These are phyloP conservation scores for Trifolium fragiferum DNA, from an alignment of 306 rosid genomes.

Conservation along the genomic window DNA sequence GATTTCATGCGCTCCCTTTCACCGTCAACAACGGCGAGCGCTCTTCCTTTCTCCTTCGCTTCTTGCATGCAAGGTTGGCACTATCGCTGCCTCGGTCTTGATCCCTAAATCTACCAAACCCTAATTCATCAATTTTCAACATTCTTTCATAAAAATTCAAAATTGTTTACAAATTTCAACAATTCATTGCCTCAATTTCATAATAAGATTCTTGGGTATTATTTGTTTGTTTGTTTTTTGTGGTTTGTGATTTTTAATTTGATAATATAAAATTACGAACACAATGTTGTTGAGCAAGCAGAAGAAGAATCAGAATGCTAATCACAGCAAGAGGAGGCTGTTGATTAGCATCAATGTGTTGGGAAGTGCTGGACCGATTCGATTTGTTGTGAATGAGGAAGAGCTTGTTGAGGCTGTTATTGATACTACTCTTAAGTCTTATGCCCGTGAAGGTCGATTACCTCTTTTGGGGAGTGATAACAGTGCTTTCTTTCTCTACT, in stretches of 20 bases:
- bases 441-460: conserved; percentile 92
- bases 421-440: conserved; percentile 77
- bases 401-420: conserved; percentile 74
- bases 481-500: conserved; percentile 68
- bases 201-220: background rate
- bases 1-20: conserved; percentile 85
- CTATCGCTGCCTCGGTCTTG: conserved; percentile 94
- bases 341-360: conserved; percentile 81
- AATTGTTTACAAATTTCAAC: background rate
- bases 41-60: conserved; percentile 71
- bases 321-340: conserved; percentile 59
- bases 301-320: conserved; percentile 67
- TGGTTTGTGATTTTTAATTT: background rate
- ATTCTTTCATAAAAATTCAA: background rate
- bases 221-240: background rate
- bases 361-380: conserved; percentile 94
- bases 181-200: background rate
- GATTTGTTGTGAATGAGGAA: conserved; percentile 76
- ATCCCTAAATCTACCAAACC: conserved; percentile 59
- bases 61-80: conserved; percentile 99
- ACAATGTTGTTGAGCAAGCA: conserved; percentile 78
- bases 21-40: conserved; percentile 74
- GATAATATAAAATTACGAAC: no score
- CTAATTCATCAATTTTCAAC: background rate
- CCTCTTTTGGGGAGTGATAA: conserved; percentile 72